These are phyloP conservation scores for Schwanniomyces sp. DNA, from an alignment of 805 yeast species.

Conservation along the genomic window DNA sequence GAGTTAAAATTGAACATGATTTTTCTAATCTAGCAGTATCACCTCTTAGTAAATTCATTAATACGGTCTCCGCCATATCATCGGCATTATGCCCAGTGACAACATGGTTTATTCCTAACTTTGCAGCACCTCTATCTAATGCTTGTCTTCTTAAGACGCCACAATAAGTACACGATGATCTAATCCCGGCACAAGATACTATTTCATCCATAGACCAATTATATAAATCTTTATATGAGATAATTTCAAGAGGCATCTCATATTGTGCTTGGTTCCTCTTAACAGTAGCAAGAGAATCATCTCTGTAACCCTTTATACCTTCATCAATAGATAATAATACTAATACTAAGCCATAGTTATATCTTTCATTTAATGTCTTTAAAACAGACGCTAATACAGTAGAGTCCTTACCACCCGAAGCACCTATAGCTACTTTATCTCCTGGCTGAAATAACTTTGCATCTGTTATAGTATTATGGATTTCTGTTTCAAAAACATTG, in stretches of 20 bases:
- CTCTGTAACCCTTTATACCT: conserved; percentile 96
- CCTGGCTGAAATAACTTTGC: conserved; percentile 74
- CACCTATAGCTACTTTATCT: conserved; percentile 94
- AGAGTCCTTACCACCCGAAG: conserved; percentile 98
- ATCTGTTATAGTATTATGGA: conserved; percentile 80
- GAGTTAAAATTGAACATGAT: conserved; percentile 83
- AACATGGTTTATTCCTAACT: conserved; percentile 80
- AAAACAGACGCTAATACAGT: conserved; percentile 90
- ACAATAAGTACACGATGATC: conserved; percentile 96
- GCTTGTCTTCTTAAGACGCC: conserved; percentile 98
- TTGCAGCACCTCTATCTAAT: conserved; percentile 90
- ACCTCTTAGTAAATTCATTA: conserved; percentile 95
- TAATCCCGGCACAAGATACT: conserved; percentile 88
- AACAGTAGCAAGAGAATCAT: conserved; percentile 95
- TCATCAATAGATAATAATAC: conserved; percentile 89
- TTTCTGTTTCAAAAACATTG: conserved; percentile 89
- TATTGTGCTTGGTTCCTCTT: conserved; percentile 88
- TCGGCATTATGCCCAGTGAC: conserved; percentile 99
- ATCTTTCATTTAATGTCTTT: conserved; percentile 83
- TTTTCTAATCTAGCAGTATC: conserved; percentile 90
- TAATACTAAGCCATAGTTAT: conserved; percentile 83
- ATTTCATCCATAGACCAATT: conserved; percentile 99
- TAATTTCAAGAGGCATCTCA: conserved; percentile 72
- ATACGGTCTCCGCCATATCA: conserved; percentile 97
- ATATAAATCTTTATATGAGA: conserved; percentile 85